Evolutionary conservation across 2,329 filamentous ascomycete genomes (phyloP), one percentile per base, ranked within the genome.

Genomic region (Paecilomyces formosus): DNA sequence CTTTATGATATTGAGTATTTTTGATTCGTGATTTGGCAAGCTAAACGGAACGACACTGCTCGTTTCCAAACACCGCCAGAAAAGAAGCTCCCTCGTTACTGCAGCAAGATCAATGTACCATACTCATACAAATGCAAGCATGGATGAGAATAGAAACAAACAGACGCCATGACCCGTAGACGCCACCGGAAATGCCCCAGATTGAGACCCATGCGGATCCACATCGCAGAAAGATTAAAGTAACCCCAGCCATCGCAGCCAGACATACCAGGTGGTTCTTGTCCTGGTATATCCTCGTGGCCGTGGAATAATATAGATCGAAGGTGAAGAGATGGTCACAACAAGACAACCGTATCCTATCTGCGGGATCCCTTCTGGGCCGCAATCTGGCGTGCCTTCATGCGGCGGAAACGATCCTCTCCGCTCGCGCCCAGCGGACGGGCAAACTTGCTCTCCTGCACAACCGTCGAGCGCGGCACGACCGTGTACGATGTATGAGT

Each of bases 401-500:
- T 79, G 61, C 72, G 74, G 58, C 76, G 73, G 68, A 80, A 79
- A 53, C 74, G 74, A 65, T 78, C 78, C 65, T 79, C 78, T 61
- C 77, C 76, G 58, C 76, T 78, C 54, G 76, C 70, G 55, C 77
- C 78, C 61, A 78, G 57, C 13, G 77, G 76, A 61, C 76, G 74
- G 9, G 77, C 74, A 65, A 76, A 79, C 58, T 74, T 76, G 64
- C 72, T 77, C 59, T 77, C 74, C 54, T 72, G 70, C 13, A 77
- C 69, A 55, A 77, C 70, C 52, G 80, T 84, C 69, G 79, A 84
- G 68, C 80, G 82, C n/a, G 85, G 85, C 54, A 84, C 85, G 63
- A 87, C 80, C 4, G 79, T 84, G 68, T 87, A 88, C 22, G 80
- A 85, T 54, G 81, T 82, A 35, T 83, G 77, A n/a, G 80, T 81